Conservation (phyloP, 2,329 filamentous ascomycete species). For the Exophiala spinifera region DNA sequence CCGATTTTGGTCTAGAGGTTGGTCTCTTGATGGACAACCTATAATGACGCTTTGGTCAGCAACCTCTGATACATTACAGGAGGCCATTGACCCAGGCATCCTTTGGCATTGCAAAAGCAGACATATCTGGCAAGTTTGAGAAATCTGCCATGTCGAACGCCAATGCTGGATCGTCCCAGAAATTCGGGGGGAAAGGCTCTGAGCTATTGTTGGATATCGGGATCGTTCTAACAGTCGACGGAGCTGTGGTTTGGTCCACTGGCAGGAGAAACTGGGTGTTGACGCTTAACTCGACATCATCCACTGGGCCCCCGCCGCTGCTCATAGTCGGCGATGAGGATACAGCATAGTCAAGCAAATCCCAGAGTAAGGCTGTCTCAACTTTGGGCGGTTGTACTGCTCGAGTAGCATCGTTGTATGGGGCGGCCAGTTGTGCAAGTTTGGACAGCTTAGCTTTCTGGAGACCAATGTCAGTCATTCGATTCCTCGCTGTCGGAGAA, state of each 20-base stretch:
- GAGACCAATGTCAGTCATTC: not conserved
- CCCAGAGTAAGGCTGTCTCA: conserved; percentile 23
- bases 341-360: conserved; percentile 25
- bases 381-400: conserved; percentile 16
- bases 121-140: conserved; percentile 16
- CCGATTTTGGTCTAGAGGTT: too few species aligned
- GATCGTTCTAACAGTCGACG: not conserved
- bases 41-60: too few species aligned
- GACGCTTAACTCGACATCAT: conserved; percentile 22
- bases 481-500: too few species aligned
- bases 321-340: conserved; percentile 17
- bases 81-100: conserved; percentile 16
- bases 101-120: conserved; percentile 9
- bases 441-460: conserved; percentile 15
- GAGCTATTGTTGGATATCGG: not conserved
- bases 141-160: conserved; percentile 23
- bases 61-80: conserved; percentile 3
- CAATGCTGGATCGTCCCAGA: conserved; percentile 18
- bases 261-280: conserved; percentile 26
- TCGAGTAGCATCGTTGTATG: not conserved
- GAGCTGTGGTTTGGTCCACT: conserved; percentile 12
- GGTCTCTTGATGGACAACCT: too few species aligned
- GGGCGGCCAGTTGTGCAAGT: conserved; percentile 13
- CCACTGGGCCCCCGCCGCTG: conserved; percentile 9
- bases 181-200: not conserved